These are phyloP conservation scores for Thuja plicata DNA, from an alignment of 83 land plant species.

Conservation along the genomic window DNA sequence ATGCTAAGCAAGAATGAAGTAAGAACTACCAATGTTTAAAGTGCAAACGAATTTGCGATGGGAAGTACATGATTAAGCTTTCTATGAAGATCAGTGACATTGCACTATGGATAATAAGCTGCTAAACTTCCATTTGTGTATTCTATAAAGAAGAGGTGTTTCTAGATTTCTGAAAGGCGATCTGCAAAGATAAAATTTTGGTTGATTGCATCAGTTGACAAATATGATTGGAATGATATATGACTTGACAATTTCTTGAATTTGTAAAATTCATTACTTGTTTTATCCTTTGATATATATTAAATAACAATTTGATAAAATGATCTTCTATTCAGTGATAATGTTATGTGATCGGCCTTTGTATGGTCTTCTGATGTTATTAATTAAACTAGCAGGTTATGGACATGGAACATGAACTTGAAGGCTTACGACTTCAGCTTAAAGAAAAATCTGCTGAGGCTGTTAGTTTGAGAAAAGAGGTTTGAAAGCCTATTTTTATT, in stretches of 20 bases:
- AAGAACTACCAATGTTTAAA: neutral
- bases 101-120: neutral
- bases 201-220: neutral
- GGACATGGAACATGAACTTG: constrained; percentile 79
- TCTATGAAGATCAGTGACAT: neutral
- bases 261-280: neutral
- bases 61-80: neutral
- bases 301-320: neutral
- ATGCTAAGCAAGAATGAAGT: neutral
- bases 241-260: neutral
- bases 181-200: neutral
- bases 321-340: neutral
- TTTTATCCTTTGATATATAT: neutral
- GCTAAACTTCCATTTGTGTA: neutral
- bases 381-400: constrained; percentile 39
- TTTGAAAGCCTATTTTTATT: constrained; percentile 13
- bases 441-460: constrained; percentile 47
- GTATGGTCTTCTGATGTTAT: neutral
- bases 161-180: neutral
- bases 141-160: neutral
- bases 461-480: constrained; percentile 56
- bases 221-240: neutral
- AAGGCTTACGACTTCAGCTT: constrained; percentile 43
- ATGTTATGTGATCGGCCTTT: neutral
- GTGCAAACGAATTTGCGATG: neutral